Evolutionary conservation across 805 yeast genomes (phyloP).

Genomic region (Cyberlindnera xylosilytica): DNA sequence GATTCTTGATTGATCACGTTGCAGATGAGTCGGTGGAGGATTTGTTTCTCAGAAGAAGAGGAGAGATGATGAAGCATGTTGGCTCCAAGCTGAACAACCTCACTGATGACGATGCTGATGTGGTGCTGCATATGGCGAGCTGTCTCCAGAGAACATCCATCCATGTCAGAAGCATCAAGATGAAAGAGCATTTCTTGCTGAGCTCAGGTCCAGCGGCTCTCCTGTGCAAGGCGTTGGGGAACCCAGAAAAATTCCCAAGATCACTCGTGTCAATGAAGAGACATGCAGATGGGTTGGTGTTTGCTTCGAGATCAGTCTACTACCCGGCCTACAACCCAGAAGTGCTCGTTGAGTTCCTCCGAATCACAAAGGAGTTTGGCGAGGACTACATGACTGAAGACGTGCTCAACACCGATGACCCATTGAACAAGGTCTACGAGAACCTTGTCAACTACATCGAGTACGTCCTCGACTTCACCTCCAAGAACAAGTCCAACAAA

Average conservation of each 20-base stretch:
- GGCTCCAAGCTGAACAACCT: constrained; percentile 8
- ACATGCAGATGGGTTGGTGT: constrained; percentile 20
- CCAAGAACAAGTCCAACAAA: constrained; percentile 6
- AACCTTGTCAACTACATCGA: constrained; percentile 11
- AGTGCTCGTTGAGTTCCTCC: constrained; percentile 19
- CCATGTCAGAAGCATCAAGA: constrained; percentile 5
- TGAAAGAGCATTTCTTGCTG: constrained; percentile 19
- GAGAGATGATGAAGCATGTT: constrained; percentile 13
- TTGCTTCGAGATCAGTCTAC: constrained; percentile 19
- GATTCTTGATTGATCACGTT: constrained; percentile 7
- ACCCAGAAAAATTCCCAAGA: constrained; percentile 16
- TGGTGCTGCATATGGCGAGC: constrained; percentile 10
- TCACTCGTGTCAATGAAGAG: constrained; percentile 10
- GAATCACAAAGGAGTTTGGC: constrained; percentile 20
- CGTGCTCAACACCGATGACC: constrained; percentile 2
- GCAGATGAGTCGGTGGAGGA: constrained; percentile 10
- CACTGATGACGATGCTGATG: constrained; percentile 17
- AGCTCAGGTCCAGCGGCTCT: constrained; percentile 22
- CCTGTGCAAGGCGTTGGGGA: constrained; percentile 14
- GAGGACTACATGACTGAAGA: constrained; percentile 11
- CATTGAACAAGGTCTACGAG: constrained; percentile 1
- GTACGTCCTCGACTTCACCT: constrained; percentile 9
- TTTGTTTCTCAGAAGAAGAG: constrained; percentile 17
- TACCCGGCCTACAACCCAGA: constrained; percentile 21
- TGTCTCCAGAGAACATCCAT: constrained; percentile 13